Evolutionary conservation across 2,329 filamentous ascomycete species (phyloP).

Genomic region (Niveomyces coronatus): DNA sequence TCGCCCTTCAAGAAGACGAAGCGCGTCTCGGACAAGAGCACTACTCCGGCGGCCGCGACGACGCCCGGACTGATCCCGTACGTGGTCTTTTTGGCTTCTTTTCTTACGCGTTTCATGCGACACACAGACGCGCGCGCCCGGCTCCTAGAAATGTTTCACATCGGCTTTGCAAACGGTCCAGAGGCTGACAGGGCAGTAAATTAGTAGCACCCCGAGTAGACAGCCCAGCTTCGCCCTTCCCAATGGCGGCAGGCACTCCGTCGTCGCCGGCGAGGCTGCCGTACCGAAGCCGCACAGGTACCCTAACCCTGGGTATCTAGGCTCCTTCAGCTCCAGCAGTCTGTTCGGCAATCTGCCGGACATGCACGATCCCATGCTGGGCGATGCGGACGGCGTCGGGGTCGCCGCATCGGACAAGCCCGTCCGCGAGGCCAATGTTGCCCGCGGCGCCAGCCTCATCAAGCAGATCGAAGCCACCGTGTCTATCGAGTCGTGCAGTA

Average conservation of each 20-base stretch:
- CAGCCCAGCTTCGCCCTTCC: neutral
- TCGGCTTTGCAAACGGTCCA: too few species aligned
- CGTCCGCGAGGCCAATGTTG: conserved; percentile 5
- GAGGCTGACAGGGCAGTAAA: neutral
- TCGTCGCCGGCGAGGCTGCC: conserved; percentile 3
- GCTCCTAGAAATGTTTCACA: too few species aligned
- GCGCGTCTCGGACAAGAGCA: conserved; percentile 5
- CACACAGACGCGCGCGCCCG: neutral
- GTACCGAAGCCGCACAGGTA: conserved; percentile 5
- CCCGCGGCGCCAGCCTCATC: conserved; percentile 5
- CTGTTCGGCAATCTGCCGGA: conserved; percentile 10
- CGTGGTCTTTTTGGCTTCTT: neutral
- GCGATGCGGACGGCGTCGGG: neutral
- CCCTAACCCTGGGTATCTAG: conserved; percentile 8
- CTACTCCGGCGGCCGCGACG: conserved; percentile 6
- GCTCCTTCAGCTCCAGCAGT: conserved; percentile 12
- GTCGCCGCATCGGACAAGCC: conserved; percentile 5
- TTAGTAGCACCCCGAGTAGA: conserved; percentile 5
- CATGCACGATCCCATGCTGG: conserved; percentile 1
- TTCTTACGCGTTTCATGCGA: neutral
- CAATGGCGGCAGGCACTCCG: neutral
- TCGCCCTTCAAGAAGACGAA: conserved; percentile 14
- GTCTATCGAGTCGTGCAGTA: conserved; percentile 7
- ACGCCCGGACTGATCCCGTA: conserved; percentile 4
- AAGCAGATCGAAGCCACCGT: conserved; percentile 8